These are phyloP conservation scores for Euptelea pleiosperma DNA, from an alignment of 164 flowering plant genomes.

Conservation along the genomic window DNA sequence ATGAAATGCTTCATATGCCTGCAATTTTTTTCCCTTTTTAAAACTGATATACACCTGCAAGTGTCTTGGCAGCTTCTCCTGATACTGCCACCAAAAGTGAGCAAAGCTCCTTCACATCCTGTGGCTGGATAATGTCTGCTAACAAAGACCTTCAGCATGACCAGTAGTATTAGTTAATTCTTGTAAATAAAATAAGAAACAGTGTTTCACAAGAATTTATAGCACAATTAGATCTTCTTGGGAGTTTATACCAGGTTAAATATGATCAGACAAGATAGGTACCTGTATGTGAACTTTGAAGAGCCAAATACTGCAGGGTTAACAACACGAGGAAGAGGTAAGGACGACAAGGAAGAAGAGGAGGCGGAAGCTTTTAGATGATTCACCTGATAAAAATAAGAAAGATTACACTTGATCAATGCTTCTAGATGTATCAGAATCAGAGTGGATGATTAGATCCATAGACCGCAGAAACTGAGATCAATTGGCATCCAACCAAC, in stretches of 20 bases:
- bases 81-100: conserved; percentile 72
- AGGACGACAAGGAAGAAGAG: conserved; percentile 43
- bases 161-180: conserved; percentile 2
- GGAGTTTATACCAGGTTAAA: conserved; percentile 16
- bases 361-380: conserved; percentile 46
- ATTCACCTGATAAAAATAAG: conserved; percentile 42
- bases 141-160: conserved; percentile 63
- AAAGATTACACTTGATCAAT: conserved; percentile 6
- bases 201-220: not conserved
- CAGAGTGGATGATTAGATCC: not conserved
- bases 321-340: conserved; percentile 44
- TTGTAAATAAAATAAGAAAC: not conserved
- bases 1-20: not conserved
- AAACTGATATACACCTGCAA: conserved; percentile 46
- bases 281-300: conserved; percentile 88
- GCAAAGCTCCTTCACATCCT: conserved; percentile 82
- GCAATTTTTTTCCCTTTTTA: not conserved
- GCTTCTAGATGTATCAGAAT: not conserved
- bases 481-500: not conserved
- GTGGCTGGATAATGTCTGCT: conserved; percentile 83
- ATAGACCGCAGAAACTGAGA: not conserved
- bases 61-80: conserved; percentile 65
- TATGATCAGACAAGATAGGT: conserved; percentile 27
- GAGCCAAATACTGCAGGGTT: conserved; percentile 42
- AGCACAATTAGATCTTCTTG: not conserved